Evolutionary conservation across 495 filamentous ascomycete species (phyloP).

Genomic region (Penicillium psychrofluorescens): DNA sequence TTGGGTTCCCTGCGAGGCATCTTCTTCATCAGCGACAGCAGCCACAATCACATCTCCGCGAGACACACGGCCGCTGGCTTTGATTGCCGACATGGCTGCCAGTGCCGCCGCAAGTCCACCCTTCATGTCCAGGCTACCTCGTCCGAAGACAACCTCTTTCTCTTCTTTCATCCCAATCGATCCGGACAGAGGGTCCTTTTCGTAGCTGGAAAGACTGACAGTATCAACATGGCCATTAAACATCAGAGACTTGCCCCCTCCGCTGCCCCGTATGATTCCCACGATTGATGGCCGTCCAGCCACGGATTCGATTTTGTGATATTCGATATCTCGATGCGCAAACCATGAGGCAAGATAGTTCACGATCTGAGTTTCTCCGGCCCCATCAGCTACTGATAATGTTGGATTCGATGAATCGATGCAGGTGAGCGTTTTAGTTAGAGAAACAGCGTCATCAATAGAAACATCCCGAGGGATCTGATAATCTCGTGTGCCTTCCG

Average conservation of each 20-base stretch:
- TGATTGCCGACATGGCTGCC: constrained; percentile 22
- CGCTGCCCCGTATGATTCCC: constrained; percentile 33
- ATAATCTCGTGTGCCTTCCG: constrained; percentile 40
- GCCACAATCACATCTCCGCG: constrained; percentile 40
- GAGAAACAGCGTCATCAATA: constrained; percentile 22
- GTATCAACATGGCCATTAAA: constrained; percentile 46
- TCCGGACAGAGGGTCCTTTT: constrained; percentile 33
- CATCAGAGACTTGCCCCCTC: constrained; percentile 39
- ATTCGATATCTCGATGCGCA: constrained; percentile 37
- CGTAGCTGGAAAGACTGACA: constrained; percentile 36
- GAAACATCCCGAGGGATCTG: constrained; percentile 21
- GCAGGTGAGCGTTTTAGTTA: constrained; percentile 31
- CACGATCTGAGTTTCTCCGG: constrained; percentile 34
- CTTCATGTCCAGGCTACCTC: constrained; percentile 43
- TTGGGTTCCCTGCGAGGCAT: constrained; percentile 35
- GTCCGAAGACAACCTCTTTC: constrained; percentile 28
- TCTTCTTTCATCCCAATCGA: constrained; percentile 21
- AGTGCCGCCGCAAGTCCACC: constrained; percentile 36
- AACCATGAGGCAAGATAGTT: constrained; percentile 37
- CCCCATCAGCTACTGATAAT: constrained; percentile 26
- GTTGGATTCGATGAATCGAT: constrained; percentile 41
- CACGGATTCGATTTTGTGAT: constrained; percentile 32
- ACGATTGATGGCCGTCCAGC: constrained; percentile 39
- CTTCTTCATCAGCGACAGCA: constrained; percentile 44
- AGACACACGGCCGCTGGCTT: constrained; percentile 13